These are phyloP conservation scores for Septoria linicola DNA, from an alignment of 2,329 filamentous ascomycete genomes.

Conservation along the genomic window DNA sequence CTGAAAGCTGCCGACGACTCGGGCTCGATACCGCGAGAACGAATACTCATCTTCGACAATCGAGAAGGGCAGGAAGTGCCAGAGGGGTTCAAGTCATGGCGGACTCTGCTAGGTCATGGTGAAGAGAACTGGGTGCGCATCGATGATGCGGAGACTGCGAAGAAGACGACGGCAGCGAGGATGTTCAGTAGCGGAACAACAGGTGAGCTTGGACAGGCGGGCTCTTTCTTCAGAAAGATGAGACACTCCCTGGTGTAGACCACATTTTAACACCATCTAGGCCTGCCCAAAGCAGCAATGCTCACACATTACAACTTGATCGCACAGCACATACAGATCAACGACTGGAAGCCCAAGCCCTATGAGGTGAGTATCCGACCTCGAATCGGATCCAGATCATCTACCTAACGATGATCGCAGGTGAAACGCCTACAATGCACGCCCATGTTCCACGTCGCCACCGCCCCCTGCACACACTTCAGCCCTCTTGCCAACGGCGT, in stretches of 20 bases:
- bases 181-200: constrained; percentile 60
- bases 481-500: constrained; percentile 37
- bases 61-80: constrained; percentile 27
- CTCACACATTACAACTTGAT: constrained; percentile 59
- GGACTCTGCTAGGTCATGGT: constrained; percentile 42
- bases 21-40: constrained; percentile 38
- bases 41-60: constrained; percentile 45
- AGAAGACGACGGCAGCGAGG: constrained; percentile 49
- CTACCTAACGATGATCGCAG: constrained; percentile 19
- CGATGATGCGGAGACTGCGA: constrained; percentile 41
- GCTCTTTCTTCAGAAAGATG: too few relatives aligned
- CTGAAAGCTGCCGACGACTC: constrained; percentile 41
- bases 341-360: constrained; percentile 39
- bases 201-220: too few relatives aligned
- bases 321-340: constrained; percentile 51
- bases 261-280: too few relatives aligned
- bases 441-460: constrained; percentile 53
- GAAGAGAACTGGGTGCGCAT: constrained; percentile 51
- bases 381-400: neutral
- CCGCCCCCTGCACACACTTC: constrained; percentile 42
- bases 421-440: constrained; percentile 44
- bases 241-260: too few relatives aligned
- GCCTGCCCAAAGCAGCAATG: constrained; percentile 58
- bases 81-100: constrained; percentile 27
- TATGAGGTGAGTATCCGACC: constrained; percentile 16